Evolutionary conservation across 805 yeast species (phyloP).

Genomic region (Blastobotrys terrestris): DNA sequence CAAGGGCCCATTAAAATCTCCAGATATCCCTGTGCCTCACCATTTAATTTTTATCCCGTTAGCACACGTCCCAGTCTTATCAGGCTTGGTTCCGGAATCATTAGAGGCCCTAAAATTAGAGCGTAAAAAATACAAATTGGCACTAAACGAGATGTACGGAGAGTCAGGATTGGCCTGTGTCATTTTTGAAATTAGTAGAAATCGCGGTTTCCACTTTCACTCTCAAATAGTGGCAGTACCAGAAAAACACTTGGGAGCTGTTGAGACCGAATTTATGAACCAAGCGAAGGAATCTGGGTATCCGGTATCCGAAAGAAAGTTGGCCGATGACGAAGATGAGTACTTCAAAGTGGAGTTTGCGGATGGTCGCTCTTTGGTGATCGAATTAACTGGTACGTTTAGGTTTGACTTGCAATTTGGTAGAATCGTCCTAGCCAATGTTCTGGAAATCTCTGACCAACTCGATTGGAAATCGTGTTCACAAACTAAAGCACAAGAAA

Average conservation of each 20-base stretch:
- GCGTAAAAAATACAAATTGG: constrained; percentile 39
- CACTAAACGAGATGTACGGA: constrained; percentile 45
- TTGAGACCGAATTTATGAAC: constrained; percentile 33
- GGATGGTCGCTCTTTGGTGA: constrained; percentile 10
- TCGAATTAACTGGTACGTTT: constrained; percentile 10
- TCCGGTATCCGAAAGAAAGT: constrained; percentile 2
- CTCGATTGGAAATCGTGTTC: constrained; percentile 76
- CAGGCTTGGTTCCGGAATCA: constrained; percentile 30
- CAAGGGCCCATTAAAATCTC: constrained; percentile 71
- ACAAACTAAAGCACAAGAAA: constrained; percentile 59
- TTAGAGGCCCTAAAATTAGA: constrained; percentile 34
- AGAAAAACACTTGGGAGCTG: constrained; percentile 36
- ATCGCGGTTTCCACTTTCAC: constrained; percentile 65
- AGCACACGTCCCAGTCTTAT: constrained; percentile 53
- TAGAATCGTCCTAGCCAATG: constrained; percentile 64
- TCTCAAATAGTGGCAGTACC: constrained; percentile 72
- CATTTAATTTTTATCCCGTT: constrained; percentile 80
- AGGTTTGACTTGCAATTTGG: constrained; percentile 77
- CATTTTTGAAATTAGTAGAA: constrained; percentile 63
- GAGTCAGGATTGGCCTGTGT: constrained; percentile 44
- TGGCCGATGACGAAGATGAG: constrained; percentile 26
- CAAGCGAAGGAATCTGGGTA: constrained; percentile 10
- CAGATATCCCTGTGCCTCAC: constrained; percentile 55
- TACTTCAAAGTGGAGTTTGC: constrained; percentile 22
- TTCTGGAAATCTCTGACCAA: constrained; percentile 50